These are phyloP conservation scores for grape (Vitis vinifera) DNA, from an alignment of 164 flowering plant species.

Conservation along the genomic window ASM3070453v1 NC_081814.1:6543001-6543500, in stretches of 20 bases:
- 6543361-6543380: too few species aligned
- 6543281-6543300: too few species aligned
- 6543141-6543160: background rate
- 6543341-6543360: too few species aligned
- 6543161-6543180: background rate
- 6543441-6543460: too few species aligned
- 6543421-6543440: background rate
- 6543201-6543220: background rate
- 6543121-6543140: background rate
- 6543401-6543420: slow-evolving; percentile 5
- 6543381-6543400: background rate
- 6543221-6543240: background rate
- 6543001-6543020: slow-evolving; percentile 71
- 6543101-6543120: background rate
- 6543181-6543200: background rate
- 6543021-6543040: slow-evolving; percentile 16
- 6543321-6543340: too few species aligned
- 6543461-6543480: background rate
- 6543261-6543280: too few species aligned
- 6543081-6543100: background rate
- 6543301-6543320: too few species aligned
- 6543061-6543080: background rate
- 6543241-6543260: too few species aligned
- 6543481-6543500: slow-evolving; percentile 20
- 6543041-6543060: slow-evolving; percentile 7